Base-by-base conservation (phyloP, 2,329 filamentous ascomycete species). In the Simplicillium aogashimaense region DNA sequence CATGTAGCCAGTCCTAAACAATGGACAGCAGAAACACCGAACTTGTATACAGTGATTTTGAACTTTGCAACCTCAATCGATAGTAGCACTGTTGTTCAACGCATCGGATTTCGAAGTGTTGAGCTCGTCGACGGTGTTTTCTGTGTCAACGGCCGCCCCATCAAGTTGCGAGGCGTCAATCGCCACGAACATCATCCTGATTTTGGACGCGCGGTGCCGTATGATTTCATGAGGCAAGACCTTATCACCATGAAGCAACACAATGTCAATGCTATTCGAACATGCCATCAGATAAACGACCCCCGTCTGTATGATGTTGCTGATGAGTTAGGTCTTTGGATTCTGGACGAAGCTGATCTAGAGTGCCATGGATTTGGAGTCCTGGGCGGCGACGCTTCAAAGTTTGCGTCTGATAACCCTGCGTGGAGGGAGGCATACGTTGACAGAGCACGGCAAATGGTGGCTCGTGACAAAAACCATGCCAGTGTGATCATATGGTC, bases 221-320 rank as follows among this genome's bases (percentile, higher is more conserved):
- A 72, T 20, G 69, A 74, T 0, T 76, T 72, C n/a, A 69, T 85
- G 49, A 65, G 70, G 39, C 58, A 65, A 1, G 81, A 86, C 45
- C 63, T 86, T 3, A 45, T 79, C 3, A 59, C 70, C 4, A 86
- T 86, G 80, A 85, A 84, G 53, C 61, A 60, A 1, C 71, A 81
- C 57, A 83, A 83, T 47, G 72, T 86, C 53, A 86, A 86, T 45
- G 76, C 80, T 2, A 69, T 86, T 9, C 74, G 82, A 2, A 81
- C 76, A 0, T 80, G 70, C 0, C 82, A 86, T 52, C 77, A 86
- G 37, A 72, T 76, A 9, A 79, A 76, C 25, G 75, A 83, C 42
- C 65, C 70, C 2, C 60, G 68, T 8, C 53, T 83, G 1, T 81
- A 80, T 43, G 74, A 79, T 28, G 60, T 83, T 0, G 70, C 75